These are phyloP conservation scores for Xylaria sp. DNA, from an alignment of 2,329 filamentous ascomycete species.

Conservation along the genomic window DNA sequence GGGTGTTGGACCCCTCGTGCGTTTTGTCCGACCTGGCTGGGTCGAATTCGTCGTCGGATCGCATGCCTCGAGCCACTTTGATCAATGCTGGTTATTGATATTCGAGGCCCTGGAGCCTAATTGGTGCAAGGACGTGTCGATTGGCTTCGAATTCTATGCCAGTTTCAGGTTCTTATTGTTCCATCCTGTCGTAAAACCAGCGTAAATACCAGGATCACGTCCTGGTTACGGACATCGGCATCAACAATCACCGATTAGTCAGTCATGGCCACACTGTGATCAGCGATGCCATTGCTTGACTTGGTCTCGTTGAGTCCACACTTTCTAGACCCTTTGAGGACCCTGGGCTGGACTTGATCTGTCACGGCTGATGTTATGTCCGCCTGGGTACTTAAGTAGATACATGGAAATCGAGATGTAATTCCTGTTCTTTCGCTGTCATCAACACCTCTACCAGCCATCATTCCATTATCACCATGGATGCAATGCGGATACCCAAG, in stretches of 20 bases:
- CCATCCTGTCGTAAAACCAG: background rate
- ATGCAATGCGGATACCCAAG: conserved; percentile 3
- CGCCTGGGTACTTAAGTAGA: background rate
- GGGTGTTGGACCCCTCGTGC: background rate
- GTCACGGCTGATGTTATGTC: background rate
- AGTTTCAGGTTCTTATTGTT: background rate
- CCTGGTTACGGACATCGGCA: background rate
- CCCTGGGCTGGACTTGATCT: too few species aligned
- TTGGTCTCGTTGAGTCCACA: too few species aligned
- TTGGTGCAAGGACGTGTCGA: background rate
- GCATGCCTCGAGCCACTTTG: background rate
- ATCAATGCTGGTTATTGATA: background rate
- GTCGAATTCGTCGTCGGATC: background rate
- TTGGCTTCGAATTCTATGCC: background rate
- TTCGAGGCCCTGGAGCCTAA: too few species aligned
- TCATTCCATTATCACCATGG: background rate
- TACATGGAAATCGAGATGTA: background rate
- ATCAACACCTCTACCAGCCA: background rate
- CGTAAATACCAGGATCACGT: background rate
- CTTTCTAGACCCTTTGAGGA: background rate
- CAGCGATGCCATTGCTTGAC: background rate
- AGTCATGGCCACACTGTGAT: background rate
- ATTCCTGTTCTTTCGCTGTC: background rate
- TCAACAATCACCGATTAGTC: background rate
- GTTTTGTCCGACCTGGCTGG: conserved; percentile 1